Percentiles rank a stretch among this genome's conserved stretches.
phyloP scores from a whole-genome alignment of 805 yeast species.

The Monosporozyma yasuniensis region DNA sequence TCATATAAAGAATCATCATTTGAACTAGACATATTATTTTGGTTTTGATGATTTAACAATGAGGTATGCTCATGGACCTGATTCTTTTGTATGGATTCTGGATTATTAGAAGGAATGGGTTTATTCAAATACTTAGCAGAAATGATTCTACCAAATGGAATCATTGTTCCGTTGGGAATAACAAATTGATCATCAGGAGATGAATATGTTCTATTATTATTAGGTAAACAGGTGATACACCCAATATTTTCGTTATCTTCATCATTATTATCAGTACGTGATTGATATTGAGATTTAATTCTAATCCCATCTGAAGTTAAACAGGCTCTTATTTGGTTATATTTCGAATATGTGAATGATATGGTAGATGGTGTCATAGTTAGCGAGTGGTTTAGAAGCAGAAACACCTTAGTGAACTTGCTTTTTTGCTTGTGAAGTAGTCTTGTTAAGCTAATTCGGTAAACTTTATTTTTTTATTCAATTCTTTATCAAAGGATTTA shows the following conservation, averaged over 20 bases:
- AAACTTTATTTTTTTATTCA: too few relatives aligned
- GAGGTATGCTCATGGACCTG: background rate
- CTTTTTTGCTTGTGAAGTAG: too few relatives aligned
- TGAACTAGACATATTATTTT: background rate
- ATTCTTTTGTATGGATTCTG: background rate
- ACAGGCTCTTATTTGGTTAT: background rate
- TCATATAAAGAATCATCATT: background rate
- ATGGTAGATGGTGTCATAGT: background rate
- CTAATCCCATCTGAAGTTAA: background rate
- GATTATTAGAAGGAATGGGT: background rate
- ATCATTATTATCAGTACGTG: background rate
- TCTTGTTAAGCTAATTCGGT: too few relatives aligned
- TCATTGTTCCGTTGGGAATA: conserved; percentile 12
- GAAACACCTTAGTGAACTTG: too few relatives aligned
- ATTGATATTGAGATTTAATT: background rate
- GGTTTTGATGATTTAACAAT: background rate
- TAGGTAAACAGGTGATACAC: background rate
- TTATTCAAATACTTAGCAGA: conserved; percentile 16
- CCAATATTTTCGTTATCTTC: background rate
- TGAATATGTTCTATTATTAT: background rate
- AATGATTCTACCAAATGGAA: conserved; percentile 27
- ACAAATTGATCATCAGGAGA: background rate
- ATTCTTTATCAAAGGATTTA: too few relatives aligned
- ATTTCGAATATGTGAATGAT: background rate
- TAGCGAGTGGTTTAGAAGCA: too few relatives aligned